A percentile compares a stretch with the other conserved stretches of the same genome.
Conservation (phyloP, 108 stramenopile species). For the Hondaea fermentalgiana region DNA sequence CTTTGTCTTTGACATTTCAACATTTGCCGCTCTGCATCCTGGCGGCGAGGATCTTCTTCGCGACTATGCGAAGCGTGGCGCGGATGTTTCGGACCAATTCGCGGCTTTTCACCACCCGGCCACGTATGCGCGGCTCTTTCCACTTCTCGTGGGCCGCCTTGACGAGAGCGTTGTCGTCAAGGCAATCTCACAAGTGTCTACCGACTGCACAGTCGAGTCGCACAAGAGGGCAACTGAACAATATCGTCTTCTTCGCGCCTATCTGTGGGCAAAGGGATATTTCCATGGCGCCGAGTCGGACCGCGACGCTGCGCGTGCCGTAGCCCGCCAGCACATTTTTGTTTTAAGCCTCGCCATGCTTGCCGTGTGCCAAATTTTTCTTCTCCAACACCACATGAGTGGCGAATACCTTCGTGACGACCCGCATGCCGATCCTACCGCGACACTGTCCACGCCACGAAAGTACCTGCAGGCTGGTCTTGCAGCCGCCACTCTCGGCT, state of each 20-base stretch:
- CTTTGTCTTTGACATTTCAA: slow-evolving; percentile 12
- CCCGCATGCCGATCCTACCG: too few relatives aligned
- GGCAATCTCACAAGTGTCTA: too few relatives aligned
- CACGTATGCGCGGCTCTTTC: not conserved
- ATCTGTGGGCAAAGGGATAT: slow-evolving; percentile 9
- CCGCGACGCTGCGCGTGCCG: not conserved
- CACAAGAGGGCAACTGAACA: not conserved
- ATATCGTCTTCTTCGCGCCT: not conserved
- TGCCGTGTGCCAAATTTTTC: not conserved
- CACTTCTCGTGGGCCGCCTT: not conserved
- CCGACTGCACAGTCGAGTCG: not conserved
- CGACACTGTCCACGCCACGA: not conserved
- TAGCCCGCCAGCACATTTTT: not conserved
- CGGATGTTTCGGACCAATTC: slow-evolving; percentile 11
- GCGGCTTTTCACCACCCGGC: not conserved
- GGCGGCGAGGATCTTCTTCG: not conserved
- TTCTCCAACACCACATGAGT: not conserved
- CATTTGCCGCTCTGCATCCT: slow-evolving; percentile 1
- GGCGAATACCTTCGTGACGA: not conserved
- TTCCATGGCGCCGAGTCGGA: not conserved
- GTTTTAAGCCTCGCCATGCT: not conserved
- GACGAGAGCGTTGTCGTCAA: not conserved
- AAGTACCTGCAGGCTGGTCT: not conserved
- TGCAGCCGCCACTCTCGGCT: not conserved
- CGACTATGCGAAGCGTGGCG: not conserved